Conservation (phyloP, 2,329 filamentous ascomycete genomes). For the Calonectria pauciramosa region DNA sequence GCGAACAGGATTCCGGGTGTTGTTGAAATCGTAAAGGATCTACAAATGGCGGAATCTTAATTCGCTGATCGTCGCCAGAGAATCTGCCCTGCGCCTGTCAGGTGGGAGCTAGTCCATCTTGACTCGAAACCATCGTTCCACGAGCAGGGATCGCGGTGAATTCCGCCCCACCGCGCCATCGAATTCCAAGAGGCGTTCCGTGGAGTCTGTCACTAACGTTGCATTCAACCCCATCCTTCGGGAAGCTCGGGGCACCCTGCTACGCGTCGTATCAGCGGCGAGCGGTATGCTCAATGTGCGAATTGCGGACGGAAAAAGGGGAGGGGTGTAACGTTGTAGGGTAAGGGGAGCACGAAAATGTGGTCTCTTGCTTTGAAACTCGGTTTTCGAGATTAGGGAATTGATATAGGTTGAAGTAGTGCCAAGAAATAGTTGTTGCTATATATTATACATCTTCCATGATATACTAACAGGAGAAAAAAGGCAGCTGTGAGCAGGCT, state of each 20-base stretch:
- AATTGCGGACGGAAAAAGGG: not conserved
- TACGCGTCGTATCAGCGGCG: not conserved
- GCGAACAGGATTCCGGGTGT: not conserved
- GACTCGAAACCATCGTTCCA: not conserved
- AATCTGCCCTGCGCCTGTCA: not conserved
- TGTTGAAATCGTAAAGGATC: slow-evolving; percentile 2
- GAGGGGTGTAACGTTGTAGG: not conserved
- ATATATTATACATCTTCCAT: not conserved
- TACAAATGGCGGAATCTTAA: slow-evolving; percentile 4
- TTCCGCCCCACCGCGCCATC: not conserved
- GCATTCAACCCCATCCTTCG: not conserved
- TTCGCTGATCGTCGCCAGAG: not conserved
- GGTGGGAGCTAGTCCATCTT: not conserved
- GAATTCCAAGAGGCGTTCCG: not conserved
- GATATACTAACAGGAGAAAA: not conserved
- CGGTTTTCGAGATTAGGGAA: not conserved
- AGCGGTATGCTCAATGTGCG: not conserved
- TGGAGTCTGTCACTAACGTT: not conserved
- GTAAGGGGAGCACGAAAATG: not conserved
- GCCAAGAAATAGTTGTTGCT: not conserved
- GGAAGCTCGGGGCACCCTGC: not conserved
- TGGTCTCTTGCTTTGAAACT: not conserved
- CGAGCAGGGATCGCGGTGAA: not conserved
- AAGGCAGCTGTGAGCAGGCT: not conserved
- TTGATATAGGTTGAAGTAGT: not conserved